Percentiles rank a stretch among this genome's conserved stretches.
phyloP scores from a whole-genome alignment of 2,329 filamentous ascomycete genomes.

The Septoria petroselini region DNA sequence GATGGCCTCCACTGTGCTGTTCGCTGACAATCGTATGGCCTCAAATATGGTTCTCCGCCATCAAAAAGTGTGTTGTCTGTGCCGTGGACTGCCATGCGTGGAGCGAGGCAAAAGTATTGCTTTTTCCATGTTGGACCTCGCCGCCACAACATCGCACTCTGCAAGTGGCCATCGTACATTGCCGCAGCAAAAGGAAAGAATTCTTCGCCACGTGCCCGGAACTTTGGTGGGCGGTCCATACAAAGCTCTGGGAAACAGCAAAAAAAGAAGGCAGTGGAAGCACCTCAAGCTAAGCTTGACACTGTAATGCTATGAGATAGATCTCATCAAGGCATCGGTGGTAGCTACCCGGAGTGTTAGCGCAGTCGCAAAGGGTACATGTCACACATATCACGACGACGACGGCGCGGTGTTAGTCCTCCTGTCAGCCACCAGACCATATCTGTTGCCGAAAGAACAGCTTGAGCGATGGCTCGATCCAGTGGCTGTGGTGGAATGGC shows the following conservation, averaged over 20 bases:
- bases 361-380: neutral
- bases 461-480: neutral
- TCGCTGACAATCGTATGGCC: neutral
- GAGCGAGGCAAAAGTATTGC: neutral
- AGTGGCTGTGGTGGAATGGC: neutral
- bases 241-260: neutral
- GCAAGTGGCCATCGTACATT: no score
- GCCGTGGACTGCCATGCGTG: neutral
- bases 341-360: neutral
- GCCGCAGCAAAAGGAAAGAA: neutral
- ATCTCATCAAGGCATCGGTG: neutral
- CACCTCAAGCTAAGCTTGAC: slow-evolving; percentile 5
- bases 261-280: slow-evolving; percentile 2
- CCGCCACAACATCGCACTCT: no score
- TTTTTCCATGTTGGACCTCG: no score
- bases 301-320: neutral
- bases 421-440: slow-evolving; percentile 1
- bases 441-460: neutral
- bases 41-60: neutral
- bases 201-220: neutral
- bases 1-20: neutral
- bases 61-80: neutral
- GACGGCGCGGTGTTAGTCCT: neutral
- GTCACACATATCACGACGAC: slow-evolving; percentile 1
- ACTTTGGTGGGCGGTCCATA: neutral